These are phyloP conservation scores for Podila horticola DNA, from an alignment of 192 early-diverging fungal genomes.

Conservation along the genomic window DNA sequence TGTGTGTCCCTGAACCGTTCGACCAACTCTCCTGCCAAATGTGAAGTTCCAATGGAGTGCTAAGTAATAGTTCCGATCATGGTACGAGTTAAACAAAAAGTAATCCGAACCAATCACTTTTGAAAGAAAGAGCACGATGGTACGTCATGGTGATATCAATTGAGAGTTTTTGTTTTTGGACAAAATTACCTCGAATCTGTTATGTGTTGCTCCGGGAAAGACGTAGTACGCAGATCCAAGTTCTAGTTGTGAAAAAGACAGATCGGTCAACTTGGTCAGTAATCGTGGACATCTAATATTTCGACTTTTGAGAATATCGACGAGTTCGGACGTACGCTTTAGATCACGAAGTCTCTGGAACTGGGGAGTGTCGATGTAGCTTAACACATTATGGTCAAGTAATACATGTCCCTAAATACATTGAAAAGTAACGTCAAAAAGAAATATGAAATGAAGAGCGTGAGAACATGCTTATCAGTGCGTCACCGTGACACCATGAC, in stretches of 20 bases:
- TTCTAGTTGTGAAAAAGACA: constrained; percentile 4
- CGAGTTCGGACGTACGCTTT: constrained; percentile 65
- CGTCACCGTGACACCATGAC: no score
- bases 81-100: no score
- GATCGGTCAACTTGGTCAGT: neutral
- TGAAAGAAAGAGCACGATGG: no score
- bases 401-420: constrained; percentile 75
- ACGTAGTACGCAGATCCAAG: constrained; percentile 89
- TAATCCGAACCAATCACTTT: no score
- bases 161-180: neutral
- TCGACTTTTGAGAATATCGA: neutral
- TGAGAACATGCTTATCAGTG: no score
- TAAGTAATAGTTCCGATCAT: neutral
- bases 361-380: constrained; percentile 92
- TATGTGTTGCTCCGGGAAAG: constrained; percentile 94
- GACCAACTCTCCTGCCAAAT: constrained; percentile 82
- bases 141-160: neutral
- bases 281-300: no score
- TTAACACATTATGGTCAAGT: constrained; percentile 70
- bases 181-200: constrained; percentile 88
- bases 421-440: neutral
- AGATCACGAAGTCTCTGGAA: constrained; percentile 96
- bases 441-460: no score
- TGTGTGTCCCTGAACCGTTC: constrained; percentile 76
- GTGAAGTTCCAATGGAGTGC: constrained; percentile 73